Base-by-base conservation (phyloP, 352 stramenopile species). In the Phytopythium boreale region DNA sequence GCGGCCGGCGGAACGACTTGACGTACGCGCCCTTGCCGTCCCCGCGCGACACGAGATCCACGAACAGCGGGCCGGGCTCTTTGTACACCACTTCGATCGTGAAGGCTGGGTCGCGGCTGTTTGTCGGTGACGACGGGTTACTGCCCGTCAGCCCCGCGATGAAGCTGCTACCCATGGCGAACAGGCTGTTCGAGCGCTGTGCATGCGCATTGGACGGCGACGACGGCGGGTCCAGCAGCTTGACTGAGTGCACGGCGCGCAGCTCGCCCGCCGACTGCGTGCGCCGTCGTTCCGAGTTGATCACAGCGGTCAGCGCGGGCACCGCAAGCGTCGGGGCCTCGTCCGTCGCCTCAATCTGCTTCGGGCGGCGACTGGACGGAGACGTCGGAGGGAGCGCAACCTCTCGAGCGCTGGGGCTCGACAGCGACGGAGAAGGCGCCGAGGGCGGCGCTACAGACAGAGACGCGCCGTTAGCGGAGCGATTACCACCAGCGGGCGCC, bases 41-140 rank as follows among this genome's bases (percentile, higher is more conserved):
- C 0, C 78, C 68, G 46, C 82, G 75, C 5, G 86, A 94, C 71
- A 86, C 90, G 60, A 94, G 72, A 64, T 94, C 86, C 47, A 94
- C 72, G 56, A 78, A 90, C 26, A 94, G 59, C 6, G 86, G 80
- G 0, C 77, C 84, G 0, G 74, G 66, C 0, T 75, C 74, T 11
- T 61, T 47, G 61, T 93, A 93, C 26, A 83, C 61, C 29, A 94
- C 72, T 20, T 76, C 68, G 5, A 87, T 72, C 10, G 62, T 59
- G 12, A 69, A 70, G 0, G 69, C 71, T 10, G 72, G 73, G 3
- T 70, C 62, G n/a, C 55, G 64, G 22, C 66, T 59, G 36, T 77
- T 76, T 15, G 72, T 69, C 6, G 43, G 22, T 0, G 55, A 36
- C 6, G 61, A 57, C 14, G 68, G 51, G 61, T 74, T 66, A 56